phyloP scores from a whole-genome alignment of 192 early-diverging fungal species.

The Phlyctochytrium bullatum region DNA sequence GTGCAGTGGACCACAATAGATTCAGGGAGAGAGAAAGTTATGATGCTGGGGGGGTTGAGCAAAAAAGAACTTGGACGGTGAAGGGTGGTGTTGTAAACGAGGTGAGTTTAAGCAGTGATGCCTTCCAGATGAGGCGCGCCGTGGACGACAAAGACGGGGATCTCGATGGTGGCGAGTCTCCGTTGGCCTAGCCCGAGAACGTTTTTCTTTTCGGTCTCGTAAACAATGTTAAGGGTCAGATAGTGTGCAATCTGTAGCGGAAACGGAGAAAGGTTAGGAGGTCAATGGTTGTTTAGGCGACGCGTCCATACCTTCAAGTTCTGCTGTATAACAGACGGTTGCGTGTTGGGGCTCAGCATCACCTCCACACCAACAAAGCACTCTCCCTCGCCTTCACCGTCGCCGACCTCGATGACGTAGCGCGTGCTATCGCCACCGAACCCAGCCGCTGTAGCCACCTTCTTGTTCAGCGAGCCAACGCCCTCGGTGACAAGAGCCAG shows the following conservation, averaged over 20 bases:
- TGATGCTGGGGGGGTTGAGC: no score
- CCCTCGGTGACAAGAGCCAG: neutral
- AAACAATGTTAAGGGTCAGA: conserved; percentile 5
- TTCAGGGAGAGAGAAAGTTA: no score
- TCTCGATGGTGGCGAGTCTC: neutral
- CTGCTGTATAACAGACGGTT: conserved; percentile 5
- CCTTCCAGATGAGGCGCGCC: neutral
- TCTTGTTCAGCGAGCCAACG: neutral
- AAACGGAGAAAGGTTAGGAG: neutral
- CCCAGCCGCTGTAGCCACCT: neutral
- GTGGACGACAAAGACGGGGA: conserved; percentile 6
- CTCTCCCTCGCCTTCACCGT: conserved; percentile 4
- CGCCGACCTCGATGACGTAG: conserved; percentile 5
- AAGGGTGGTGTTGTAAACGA: no score
- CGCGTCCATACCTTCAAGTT: conserved; percentile 5
- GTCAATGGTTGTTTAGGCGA: neutral
- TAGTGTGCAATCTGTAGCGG: conserved; percentile 7
- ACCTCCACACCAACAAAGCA: conserved; percentile 5
- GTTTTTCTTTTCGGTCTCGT: conserved; percentile 2
- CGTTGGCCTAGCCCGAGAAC: neutral
- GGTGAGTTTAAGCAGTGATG: no score
- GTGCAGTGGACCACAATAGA: no score
- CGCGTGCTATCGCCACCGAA: conserved; percentile 1
- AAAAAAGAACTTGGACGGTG: no score
- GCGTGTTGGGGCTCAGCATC: neutral